Conservation (phyloP, 1,284 basidiomycete species). For the Tilletia setariae region DNA sequence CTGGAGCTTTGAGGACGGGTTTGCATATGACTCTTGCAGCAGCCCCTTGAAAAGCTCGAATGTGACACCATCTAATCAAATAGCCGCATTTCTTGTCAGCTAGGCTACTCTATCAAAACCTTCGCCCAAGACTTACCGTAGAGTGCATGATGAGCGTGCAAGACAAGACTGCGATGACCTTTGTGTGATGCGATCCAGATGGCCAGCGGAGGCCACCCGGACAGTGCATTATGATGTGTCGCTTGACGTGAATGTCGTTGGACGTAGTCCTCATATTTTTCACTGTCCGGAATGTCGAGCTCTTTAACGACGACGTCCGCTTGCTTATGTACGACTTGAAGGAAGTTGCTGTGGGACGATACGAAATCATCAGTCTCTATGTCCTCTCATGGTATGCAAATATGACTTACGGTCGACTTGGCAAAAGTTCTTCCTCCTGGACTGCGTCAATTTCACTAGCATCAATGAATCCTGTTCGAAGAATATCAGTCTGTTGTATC, state of each 20-base stretch:
- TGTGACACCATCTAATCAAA: constrained; percentile 32
- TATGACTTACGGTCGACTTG: background rate
- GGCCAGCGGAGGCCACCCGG: constrained; percentile 23
- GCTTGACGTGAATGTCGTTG: background rate
- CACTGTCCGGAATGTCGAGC: background rate
- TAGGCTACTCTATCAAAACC: background rate
- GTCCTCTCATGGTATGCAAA: too few relatives aligned
- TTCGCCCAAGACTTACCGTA: constrained; percentile 22
- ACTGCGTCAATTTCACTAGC: background rate
- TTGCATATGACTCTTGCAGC: constrained; percentile 27
- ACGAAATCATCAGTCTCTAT: background rate
- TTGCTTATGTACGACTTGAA: background rate
- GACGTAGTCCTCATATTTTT: background rate
- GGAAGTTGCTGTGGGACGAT: background rate
- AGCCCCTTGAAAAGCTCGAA: constrained; percentile 34
- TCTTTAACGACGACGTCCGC: background rate
- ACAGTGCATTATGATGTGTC: background rate
- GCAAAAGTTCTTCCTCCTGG: background rate
- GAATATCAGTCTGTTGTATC: constrained; percentile 29
- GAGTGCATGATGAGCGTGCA: constrained; percentile 41
- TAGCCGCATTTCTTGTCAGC: background rate
- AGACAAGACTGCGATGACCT: constrained; percentile 20
- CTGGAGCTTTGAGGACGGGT: too few relatives aligned
- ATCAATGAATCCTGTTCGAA: constrained; percentile 38
- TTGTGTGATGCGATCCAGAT: constrained; percentile 29